Conservation (phyloP, 345 rosid genomes). For the Camelina laxa region DNA sequence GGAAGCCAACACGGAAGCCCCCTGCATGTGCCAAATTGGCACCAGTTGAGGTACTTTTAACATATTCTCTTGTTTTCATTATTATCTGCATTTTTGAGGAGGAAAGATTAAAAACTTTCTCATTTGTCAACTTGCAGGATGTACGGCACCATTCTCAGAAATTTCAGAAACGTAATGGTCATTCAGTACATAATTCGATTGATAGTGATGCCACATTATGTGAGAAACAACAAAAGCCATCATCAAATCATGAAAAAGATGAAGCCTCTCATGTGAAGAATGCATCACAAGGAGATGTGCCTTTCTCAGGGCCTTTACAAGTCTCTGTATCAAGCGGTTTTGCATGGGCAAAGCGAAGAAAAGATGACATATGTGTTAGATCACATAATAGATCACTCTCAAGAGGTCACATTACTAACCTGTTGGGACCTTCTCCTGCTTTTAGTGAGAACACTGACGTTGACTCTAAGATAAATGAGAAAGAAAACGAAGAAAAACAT, state of each 20-base stretch:
- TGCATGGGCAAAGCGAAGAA: conserved; percentile 88
- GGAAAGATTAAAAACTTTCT: not conserved
- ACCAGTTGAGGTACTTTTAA: conserved; percentile 65
- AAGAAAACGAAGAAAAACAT: conserved; percentile 41
- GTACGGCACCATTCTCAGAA: conserved; percentile 42
- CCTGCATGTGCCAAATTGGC: conserved; percentile 61
- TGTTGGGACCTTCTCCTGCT: conserved; percentile 59
- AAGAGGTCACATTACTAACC: conserved; percentile 63
- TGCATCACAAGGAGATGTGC: conserved; percentile 87
- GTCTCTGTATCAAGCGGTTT: conserved; percentile 94
- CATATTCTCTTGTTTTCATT: conserved; percentile 26
- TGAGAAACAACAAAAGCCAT: conserved; percentile 55
- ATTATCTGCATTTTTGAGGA: not conserved
- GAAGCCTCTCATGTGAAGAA: conserved; percentile 79
- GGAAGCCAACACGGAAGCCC: conserved; percentile 69
- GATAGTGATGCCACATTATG: conserved; percentile 44
- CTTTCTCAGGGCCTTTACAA: conserved; percentile 88
- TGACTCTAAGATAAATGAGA: conserved; percentile 59
- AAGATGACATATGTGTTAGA: conserved; percentile 56
- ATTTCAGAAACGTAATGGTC: conserved; percentile 45
- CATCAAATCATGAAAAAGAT: conserved; percentile 56
- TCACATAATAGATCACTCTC: conserved; percentile 72
- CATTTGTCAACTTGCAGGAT: conserved; percentile 55
- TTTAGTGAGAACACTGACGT: conserved; percentile 53
- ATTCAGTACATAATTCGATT: conserved; percentile 39